Percentiles rank a stretch among this genome's conserved stretches.
These are phyloP conservation scores for Candida khao-thaluensis DNA, from an alignment of 805 yeast genomes.

Conservation along the genomic window DNA sequence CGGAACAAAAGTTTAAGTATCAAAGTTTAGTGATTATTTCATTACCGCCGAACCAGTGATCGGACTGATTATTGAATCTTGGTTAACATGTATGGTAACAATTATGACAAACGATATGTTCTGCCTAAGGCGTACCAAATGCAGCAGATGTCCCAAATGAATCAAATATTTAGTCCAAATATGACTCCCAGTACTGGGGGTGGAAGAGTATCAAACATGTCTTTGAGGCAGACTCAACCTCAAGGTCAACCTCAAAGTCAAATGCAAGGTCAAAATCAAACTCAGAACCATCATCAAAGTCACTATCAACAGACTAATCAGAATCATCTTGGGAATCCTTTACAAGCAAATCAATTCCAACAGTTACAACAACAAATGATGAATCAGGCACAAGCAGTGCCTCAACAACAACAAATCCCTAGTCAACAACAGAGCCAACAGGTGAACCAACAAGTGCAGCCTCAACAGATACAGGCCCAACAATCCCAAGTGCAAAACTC, in stretches of 20 bases:
- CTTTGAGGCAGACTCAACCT: not conserved
- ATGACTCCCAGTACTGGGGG: not conserved
- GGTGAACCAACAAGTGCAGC: conserved; percentile 11
- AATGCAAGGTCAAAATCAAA: conserved; percentile 9
- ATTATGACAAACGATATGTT: conserved; percentile 5
- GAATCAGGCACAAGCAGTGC: conserved; percentile 3
- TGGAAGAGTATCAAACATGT: not conserved
- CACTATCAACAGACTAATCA: conserved; percentile 1
- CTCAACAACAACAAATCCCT: not conserved
- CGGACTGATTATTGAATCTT: not conserved
- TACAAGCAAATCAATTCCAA: conserved; percentile 5
- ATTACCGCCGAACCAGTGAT: conserved; percentile 1
- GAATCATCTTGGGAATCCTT: not conserved
- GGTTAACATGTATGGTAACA: conserved; percentile 2
- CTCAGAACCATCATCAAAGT: conserved; percentile 10
- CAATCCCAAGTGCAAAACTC: conserved; percentile 5
- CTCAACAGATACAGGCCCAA: conserved; percentile 9
- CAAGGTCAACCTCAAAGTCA: conserved; percentile 6
- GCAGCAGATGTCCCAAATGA: not conserved
- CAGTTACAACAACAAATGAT: conserved; percentile 6
- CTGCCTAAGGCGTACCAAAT: conserved; percentile 4
- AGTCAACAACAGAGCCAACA: conserved; percentile 9
- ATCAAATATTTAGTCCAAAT: conserved; percentile 2
- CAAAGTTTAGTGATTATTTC: too few species aligned
- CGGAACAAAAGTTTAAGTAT: too few species aligned